phyloP scores from a whole-genome alignment of 148 eudicot species.

The Talinum fruticosum region DNA sequence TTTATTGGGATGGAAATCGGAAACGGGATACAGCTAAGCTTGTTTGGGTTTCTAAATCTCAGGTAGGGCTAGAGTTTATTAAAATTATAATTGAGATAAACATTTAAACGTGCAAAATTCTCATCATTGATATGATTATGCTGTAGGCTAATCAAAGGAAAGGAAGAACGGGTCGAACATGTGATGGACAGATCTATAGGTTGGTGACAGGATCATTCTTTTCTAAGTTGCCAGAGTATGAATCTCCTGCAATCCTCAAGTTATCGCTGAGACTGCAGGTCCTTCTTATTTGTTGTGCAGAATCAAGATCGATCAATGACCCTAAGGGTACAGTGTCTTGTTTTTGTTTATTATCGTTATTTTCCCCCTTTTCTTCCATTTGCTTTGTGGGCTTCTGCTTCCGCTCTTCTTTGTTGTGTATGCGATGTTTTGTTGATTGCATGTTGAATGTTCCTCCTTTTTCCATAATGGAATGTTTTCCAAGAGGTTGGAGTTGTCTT shows the following conservation, averaged over 20 bases:
- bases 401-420: conserved; percentile 5
- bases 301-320: conserved; percentile 77
- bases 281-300: conserved; percentile 77
- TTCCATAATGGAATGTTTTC: not conserved
- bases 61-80: conserved; percentile 43
- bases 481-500: not conserved
- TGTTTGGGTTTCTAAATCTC: conserved; percentile 93
- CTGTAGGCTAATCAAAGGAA: conserved; percentile 86
- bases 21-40: conserved; percentile 69
- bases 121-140: conserved; percentile 11
- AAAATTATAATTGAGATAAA: not conserved
- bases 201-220: conserved; percentile 74
- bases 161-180: conserved; percentile 96
- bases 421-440: not conserved
- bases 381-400: not conserved
- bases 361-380: not conserved
- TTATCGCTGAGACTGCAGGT: conserved; percentile 77
- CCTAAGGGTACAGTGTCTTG: conserved; percentile 51
- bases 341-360: not conserved
- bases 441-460: not conserved
- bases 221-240: conserved; percentile 51
- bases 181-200: conserved; percentile 84
- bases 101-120: not conserved
- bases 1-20: conserved; percentile 64
- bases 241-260: conserved; percentile 68